Evolutionary conservation across 352 stramenopile genomes (phyloP).

Genomic region (Phytophthora pluvialis): DNA sequence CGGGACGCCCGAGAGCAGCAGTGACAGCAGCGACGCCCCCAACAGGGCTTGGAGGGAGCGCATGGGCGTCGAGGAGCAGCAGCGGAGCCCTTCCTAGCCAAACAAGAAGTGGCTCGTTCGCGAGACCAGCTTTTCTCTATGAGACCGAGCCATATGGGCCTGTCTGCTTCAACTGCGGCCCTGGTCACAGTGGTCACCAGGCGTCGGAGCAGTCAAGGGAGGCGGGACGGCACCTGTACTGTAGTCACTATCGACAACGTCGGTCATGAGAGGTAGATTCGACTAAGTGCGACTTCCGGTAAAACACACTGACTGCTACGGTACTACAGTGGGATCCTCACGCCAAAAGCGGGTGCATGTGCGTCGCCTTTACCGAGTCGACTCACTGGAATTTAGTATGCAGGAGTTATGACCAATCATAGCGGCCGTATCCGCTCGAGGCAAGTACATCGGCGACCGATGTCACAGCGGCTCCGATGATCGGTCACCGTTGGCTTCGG

Average conservation of each 20-base stretch:
- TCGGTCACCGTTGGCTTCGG: no score
- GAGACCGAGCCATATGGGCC: constrained; percentile 9
- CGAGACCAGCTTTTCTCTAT: constrained; percentile 26
- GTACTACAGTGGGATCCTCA: not conserved
- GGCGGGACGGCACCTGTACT: not conserved
- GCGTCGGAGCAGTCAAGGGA: not conserved
- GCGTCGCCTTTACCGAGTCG: not conserved
- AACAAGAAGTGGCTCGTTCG: constrained; percentile 20
- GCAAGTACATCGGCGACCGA: no score
- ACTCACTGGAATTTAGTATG: not conserved
- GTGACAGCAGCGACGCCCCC: constrained; percentile 3
- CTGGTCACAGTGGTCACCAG: not conserved
- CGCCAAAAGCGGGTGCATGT: constrained; percentile 1
- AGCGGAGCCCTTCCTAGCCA: constrained; percentile 4
- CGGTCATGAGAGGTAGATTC: not conserved
- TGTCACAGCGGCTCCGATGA: no score
- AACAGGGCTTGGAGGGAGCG: constrained; percentile 7
- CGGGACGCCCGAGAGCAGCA: constrained; percentile 11
- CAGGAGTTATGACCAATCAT: not conserved
- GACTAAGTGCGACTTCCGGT: constrained; percentile 12
- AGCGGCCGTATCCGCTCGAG: not conserved
- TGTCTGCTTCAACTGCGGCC: constrained; percentile 23
- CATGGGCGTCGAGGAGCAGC: constrained; percentile 14
- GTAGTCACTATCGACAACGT: not conserved
- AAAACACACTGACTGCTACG: constrained; percentile 17